Percentiles rank a stretch among this genome's conserved stretches.
Conservation (phyloP, 768 basidiomycete species). For the Coprinopsis sp. region DNA sequence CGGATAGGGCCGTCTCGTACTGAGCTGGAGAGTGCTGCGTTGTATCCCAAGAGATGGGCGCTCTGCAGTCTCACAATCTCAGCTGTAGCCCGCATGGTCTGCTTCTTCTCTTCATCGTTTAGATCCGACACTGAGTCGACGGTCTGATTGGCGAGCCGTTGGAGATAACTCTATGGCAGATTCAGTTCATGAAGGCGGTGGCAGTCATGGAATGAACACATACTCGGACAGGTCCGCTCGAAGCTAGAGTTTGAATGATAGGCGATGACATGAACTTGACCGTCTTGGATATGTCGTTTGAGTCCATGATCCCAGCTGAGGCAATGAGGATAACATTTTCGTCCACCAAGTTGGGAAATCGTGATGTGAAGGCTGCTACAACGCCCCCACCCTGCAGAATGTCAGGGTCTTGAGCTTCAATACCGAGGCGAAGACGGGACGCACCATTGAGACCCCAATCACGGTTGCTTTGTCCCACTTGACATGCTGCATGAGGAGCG, state of each 20-base stretch:
- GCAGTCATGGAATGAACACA: constrained; percentile 15
- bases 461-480: constrained; percentile 64
- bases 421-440: constrained; percentile 8
- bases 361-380: constrained; percentile 62
- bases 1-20: constrained; percentile 70
- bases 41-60: constrained; percentile 70
- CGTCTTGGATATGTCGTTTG: constrained; percentile 65
- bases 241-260: constrained; percentile 60
- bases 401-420: background rate
- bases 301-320: constrained; percentile 66
- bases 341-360: constrained; percentile 69
- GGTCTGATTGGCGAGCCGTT: constrained; percentile 40
- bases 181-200: background rate
- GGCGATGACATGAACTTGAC: constrained; percentile 77
- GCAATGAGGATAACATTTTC: constrained; percentile 64
- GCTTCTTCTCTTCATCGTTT: background rate
- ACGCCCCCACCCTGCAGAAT: constrained; percentile 63
- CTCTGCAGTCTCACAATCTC: constrained; percentile 76
- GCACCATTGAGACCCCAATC: constrained; percentile 74
- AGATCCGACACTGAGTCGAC: constrained; percentile 1
- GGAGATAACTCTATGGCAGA: constrained; percentile 43
- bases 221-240: constrained; percentile 60
- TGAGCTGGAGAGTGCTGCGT: constrained; percentile 72
- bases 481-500: constrained; percentile 74
- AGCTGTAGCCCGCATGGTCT: constrained; percentile 3